A percentile compares a stretch with the other conserved stretches of the same genome.
These are phyloP conservation scores for Anastatica hierochuntica DNA, from an alignment of 345 rosid genomes.

Conservation along the genomic window DNA sequence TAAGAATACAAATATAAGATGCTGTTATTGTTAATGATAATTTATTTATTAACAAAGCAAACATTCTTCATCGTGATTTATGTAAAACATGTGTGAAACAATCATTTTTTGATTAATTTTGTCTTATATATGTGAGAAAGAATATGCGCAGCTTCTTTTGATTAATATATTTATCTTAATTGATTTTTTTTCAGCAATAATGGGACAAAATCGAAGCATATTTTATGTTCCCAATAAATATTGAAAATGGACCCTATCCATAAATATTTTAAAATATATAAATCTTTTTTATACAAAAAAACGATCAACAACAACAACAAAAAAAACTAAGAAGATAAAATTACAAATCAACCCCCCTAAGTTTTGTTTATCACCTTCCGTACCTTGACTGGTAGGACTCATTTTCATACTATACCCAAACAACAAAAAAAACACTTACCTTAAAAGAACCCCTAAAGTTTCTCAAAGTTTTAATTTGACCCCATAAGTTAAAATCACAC, in stretches of 20 bases:
- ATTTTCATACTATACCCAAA: slow-evolving; percentile 17
- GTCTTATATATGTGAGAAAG: too few species aligned
- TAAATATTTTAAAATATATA: neutral
- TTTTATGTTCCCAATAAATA: slow-evolving; percentile 20
- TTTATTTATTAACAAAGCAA: too few species aligned
- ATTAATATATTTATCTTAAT: neutral
- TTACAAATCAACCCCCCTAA: slow-evolving; percentile 14
- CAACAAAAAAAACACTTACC: slow-evolving; percentile 6
- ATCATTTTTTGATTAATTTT: too few species aligned
- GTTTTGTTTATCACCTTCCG: slow-evolving; percentile 4
- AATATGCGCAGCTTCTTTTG: too few species aligned
- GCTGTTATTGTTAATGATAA: too few species aligned
- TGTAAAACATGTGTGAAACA: too few species aligned
- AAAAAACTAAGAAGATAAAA: slow-evolving; percentile 2
- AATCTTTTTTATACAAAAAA: slow-evolving; percentile 12
- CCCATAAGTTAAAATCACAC: slow-evolving; percentile 25
- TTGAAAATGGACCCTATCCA: slow-evolving; percentile 9
- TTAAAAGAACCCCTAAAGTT: slow-evolving; percentile 10
- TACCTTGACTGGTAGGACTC: slow-evolving; percentile 14
- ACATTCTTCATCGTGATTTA: too few species aligned
- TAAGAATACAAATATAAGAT: too few species aligned
- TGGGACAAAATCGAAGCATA: slow-evolving; percentile 27
- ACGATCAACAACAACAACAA: neutral
- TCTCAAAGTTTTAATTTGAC: neutral
- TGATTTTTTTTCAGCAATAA: slow-evolving; percentile 2